phyloP scores from a whole-genome alignment of 169 alveolate genomes.

The Cyclospora cayetanensis region DNA sequence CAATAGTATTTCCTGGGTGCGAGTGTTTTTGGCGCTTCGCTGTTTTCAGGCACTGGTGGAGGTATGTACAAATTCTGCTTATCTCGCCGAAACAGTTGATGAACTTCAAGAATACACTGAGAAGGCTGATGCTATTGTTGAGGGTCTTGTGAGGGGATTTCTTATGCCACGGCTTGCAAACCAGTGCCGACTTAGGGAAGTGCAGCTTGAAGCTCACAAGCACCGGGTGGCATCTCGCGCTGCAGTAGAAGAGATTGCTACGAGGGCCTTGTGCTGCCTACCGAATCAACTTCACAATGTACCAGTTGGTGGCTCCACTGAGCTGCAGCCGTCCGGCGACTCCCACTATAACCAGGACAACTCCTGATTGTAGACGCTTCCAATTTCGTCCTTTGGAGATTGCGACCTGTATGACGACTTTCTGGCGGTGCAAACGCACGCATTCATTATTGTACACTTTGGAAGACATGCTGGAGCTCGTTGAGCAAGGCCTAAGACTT shows the following conservation, averaged over 20 bases:
- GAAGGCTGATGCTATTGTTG: slow-evolving; percentile 83
- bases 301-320: too few relatives aligned
- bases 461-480: too few relatives aligned
- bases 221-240: slow-evolving; percentile 63
- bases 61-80: slow-evolving; percentile 86
- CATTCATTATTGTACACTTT: too few relatives aligned
- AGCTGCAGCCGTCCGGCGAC: too few relatives aligned
- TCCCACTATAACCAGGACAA: too few relatives aligned
- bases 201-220: slow-evolving; percentile 45
- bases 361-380: too few relatives aligned
- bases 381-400: too few relatives aligned
- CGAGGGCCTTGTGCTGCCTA: slow-evolving; percentile 29
- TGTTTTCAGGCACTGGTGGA: slow-evolving; percentile 85
- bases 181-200: slow-evolving; percentile 72
- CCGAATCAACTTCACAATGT: too few relatives aligned
- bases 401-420: too few relatives aligned
- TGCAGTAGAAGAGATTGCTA: slow-evolving; percentile 48
- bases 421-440: too few relatives aligned
- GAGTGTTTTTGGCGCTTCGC: slow-evolving; percentile 69
- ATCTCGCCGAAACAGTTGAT: slow-evolving; percentile 85
- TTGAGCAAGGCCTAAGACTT: too few relatives aligned
- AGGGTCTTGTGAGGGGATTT: slow-evolving; percentile 88
- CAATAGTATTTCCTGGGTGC: neutral
- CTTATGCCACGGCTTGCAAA: slow-evolving; percentile 91
- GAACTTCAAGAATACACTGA: slow-evolving; percentile 82